Percentiles rank a stretch among this genome's conserved stretches.
Conservation (phyloP, 1,284 basidiomycete species). For the Marasmius sp. region DNA sequence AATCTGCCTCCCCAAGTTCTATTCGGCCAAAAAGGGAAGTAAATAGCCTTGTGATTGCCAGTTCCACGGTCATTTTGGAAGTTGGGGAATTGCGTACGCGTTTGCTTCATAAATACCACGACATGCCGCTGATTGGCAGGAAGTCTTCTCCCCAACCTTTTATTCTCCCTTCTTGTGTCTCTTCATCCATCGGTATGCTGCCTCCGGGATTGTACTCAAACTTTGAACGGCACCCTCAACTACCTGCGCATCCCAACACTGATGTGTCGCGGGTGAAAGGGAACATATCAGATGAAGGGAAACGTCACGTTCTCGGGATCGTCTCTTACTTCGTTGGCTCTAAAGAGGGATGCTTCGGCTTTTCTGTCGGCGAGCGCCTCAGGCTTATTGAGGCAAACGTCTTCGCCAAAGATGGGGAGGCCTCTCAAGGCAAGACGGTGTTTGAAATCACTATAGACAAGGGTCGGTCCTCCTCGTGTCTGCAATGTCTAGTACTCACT, state of each 20-base stretch:
- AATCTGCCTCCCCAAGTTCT: neutral
- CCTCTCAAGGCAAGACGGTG: constrained; percentile 30
- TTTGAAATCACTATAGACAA: constrained; percentile 37
- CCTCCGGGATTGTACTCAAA: neutral
- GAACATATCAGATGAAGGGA: constrained; percentile 37
- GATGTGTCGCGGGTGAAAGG: constrained; percentile 33
- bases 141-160: neutral
- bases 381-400: constrained; percentile 37
- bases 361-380: constrained; percentile 34
- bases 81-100: neutral
- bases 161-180: neutral
- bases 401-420: constrained; percentile 20
- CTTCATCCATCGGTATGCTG: neutral
- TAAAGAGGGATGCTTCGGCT: constrained; percentile 32
- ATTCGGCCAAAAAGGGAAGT: neutral
- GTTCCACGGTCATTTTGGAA: neutral
- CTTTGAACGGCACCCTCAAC: neutral
- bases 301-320: constrained; percentile 30
- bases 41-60: neutral
- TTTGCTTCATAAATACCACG: neutral
- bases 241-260: neutral
- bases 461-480: constrained; percentile 25
- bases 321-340: constrained; percentile 37
- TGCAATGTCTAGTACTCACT: neutral
- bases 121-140: neutral